phyloP scores from a whole-genome alignment of 164 flowering plant genomes.

The Echeveria elegans region DNA sequence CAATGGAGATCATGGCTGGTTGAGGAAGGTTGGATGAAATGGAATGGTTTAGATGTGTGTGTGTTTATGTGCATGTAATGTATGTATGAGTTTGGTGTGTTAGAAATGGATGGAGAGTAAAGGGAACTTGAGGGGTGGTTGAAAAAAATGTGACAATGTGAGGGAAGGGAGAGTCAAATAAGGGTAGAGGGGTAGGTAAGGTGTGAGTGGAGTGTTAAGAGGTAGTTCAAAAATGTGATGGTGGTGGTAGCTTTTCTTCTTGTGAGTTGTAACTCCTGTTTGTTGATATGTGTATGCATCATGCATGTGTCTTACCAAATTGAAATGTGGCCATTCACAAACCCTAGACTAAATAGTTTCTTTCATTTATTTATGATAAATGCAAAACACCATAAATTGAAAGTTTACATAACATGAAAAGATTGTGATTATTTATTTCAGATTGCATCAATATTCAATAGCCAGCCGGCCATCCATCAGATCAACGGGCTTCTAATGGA shows the following conservation, averaged over 20 bases:
- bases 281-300: neutral
- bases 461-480: no score
- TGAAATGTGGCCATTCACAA: no score
- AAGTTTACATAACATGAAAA: no score
- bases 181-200: neutral
- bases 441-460: no score
- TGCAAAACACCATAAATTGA: no score
- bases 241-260: neutral
- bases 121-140: neutral
- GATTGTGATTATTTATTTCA: no score
- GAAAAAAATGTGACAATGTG: neutral
- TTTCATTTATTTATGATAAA: no score
- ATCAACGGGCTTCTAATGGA: no score
- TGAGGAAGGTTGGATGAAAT: neutral
- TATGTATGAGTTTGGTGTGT: neutral
- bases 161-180: neutral
- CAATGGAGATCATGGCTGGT: neutral
- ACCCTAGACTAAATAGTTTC: no score
- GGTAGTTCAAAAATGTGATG: constrained; percentile 8
- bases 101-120: neutral
- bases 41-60: neutral
- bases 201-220: neutral
- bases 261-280: neutral
- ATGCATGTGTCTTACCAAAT: neutral
- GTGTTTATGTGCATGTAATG: neutral